Evolutionary conservation across 805 yeast species (phyloP).

Genomic region (Starmerella floricola): DNA sequence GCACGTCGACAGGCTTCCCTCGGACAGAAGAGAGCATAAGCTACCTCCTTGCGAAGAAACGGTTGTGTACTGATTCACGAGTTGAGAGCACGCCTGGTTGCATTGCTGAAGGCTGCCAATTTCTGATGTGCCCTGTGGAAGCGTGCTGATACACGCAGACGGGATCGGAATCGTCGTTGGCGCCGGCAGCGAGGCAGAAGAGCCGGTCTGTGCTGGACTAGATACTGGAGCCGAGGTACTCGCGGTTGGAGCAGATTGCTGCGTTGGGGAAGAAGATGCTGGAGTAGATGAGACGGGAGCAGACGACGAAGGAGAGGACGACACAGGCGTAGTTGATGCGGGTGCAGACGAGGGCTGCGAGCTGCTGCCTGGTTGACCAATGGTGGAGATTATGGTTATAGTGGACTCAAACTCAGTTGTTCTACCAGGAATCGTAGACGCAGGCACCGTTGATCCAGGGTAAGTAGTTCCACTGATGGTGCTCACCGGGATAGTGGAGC

Average conservation of each 20-base stretch:
- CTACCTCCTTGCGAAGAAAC: neutral
- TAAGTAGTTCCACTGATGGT: conserved; percentile 7
- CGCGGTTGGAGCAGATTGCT: no score
- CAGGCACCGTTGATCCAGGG: conserved; percentile 18
- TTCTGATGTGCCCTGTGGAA: neutral
- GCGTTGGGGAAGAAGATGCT: no score
- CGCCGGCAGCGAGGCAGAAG: neutral
- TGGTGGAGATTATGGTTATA: conserved; percentile 1
- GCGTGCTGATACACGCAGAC: conserved; percentile 1
- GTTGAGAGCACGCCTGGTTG: neutral
- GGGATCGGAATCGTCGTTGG: conserved; percentile 3
- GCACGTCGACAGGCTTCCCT: neutral
- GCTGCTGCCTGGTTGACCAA: neutral
- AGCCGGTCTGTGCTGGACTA: no score
- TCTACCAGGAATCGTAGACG: conserved; percentile 13
- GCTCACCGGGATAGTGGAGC: conserved; percentile 9
- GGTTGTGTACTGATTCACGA: neutral
- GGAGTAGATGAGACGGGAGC: neutral
- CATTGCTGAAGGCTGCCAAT: conserved; percentile 1
- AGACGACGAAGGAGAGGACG: neutral
- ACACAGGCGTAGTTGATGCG: neutral
- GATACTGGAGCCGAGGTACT: no score
- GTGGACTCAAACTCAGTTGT: conserved; percentile 8
- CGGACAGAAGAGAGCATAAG: neutral
- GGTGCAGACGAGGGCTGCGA: no score